Base-by-base conservation (phyloP, 192 early-diverging fungal genomes). In the Backusella parvicylindrica region DNA sequence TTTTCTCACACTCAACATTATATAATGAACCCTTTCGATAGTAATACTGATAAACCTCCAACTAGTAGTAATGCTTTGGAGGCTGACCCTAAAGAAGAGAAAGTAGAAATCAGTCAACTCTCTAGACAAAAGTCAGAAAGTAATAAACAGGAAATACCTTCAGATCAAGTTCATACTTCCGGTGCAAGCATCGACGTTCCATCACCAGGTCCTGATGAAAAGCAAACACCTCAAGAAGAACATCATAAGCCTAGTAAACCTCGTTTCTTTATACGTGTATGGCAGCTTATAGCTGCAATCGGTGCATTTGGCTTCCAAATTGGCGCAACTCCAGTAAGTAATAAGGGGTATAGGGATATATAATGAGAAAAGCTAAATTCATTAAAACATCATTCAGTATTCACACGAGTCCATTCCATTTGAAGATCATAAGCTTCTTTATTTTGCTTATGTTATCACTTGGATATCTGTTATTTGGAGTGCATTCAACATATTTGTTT, bases 301-400 rank as follows among this genome's bases (percentile, higher is more conserved):
- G 79, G 78, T 28, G 66, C 72, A 35, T 68, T 83, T 60, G 78
- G 82, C 4, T 80, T 83, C 70, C 68, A 76, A 53, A 74, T 68
- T 21, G 82, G 82, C 35, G 82, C 79, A 43, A 64, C 76, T 18
- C 66, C 73, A 5, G 81, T 83, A 79, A 75, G 66, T 68, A 26
- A 3, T 3, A 36, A 12, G 2, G 9, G 50, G 50, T n/a, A 56
- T 41, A 41, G 6, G 40, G 77, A 26, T n/a, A n/a, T n/a, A n/a
- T 26, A 26, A 56, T 56, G 9, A 56, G 50, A 56, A n/a, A n/a
- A n/a, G n/a, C n/a, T n/a, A n/a, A n/a, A n/a, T 12, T 35, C 37
- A 36, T n/a, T 35, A 35, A 21, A 9, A 32, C 6, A 68, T 16
- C 18, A 37, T 23, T 23, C 6, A 66, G 66, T 68, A 68, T 23